These are phyloP conservation scores for Radiomyces spectabilis DNA, from an alignment of 192 early-diverging fungal species.

Conservation along the genomic window DNA sequence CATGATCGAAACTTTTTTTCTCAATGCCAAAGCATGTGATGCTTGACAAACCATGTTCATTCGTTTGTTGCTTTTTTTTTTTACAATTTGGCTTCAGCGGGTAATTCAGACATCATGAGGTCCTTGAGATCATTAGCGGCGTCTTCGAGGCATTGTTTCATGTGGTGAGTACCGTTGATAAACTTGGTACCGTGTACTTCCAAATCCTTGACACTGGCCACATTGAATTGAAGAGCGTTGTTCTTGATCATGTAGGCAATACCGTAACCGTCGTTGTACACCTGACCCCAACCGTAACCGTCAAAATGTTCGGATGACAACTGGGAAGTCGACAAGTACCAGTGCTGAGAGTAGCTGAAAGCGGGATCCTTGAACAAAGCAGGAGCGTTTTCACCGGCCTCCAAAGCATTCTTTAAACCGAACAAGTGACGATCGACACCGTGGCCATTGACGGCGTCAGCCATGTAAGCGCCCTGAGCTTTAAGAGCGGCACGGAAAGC, in stretches of 20 bases:
- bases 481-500: slow-evolving; percentile 71
- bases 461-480: slow-evolving; percentile 76
- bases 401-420: slow-evolving; percentile 68
- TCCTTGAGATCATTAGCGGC: slow-evolving; percentile 80
- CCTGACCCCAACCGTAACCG: slow-evolving; percentile 87
- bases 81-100: slow-evolving; percentile 66
- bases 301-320: slow-evolving; percentile 87
- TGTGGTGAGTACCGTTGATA: slow-evolving; percentile 47
- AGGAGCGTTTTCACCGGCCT: slow-evolving; percentile 70
- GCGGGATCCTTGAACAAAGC: slow-evolving; percentile 84
- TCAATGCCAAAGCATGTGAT: too few species aligned
- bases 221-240: slow-evolving; percentile 80
- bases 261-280: slow-evolving; percentile 87
- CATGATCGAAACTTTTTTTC: too few species aligned
- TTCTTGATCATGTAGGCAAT: slow-evolving; percentile 93
- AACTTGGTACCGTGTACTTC: slow-evolving; percentile 45
- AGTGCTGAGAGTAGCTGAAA: slow-evolving; percentile 73
- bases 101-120: slow-evolving; percentile 50
- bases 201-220: slow-evolving; percentile 62
- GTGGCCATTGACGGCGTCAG: slow-evolving; percentile 66
- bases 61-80: too few species aligned
- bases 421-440: slow-evolving; percentile 93
- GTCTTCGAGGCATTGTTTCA: slow-evolving; percentile 81
- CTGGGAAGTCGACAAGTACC: slow-evolving; percentile 90
- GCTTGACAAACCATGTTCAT: too few species aligned